Evolutionary conservation across 2,329 filamentous ascomycete genomes (phyloP), one percentile per base, ranked within the genome.

Genomic region (Thyridium curvatum): DNA sequence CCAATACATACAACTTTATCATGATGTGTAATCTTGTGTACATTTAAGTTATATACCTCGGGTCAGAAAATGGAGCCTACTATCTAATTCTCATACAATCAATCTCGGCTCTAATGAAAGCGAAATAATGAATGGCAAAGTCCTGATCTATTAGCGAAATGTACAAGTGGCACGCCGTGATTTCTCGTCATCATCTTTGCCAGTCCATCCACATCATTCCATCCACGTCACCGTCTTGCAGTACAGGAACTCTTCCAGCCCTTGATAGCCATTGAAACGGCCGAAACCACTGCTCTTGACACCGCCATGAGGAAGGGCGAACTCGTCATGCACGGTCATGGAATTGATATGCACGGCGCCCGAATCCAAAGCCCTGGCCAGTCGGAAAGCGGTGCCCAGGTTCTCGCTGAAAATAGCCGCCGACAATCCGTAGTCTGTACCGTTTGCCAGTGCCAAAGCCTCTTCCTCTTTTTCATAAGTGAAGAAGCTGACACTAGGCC

Each of bases 371-470:
- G 61, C 55, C 45, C 60, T 65, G 3, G 68, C 67, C 26, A 74
- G 52, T 18, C 59, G 55, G 41, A 74, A 44, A 2, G 64, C 71
- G 12, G 60, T 60, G 39, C 61, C 59, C 32, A 82, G 56, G 48
- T 76, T 70, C 50, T 69, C 62, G 0, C 78, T 82, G 51, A 78
- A 84, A 4, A 83, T 66, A 0, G 77, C 66, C 3, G 70, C 68
- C 3, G 69, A 66, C 3, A 84, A 68, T 4, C 79, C 79, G 49
- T 80, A 83, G 21, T 79, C 74, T 1, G 77, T 80, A 45, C 82
- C 74, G 46, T 84, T 84, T 2, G 78, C 77, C 29, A 82, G 60
- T 28, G 65, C 60, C 12, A 83, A 54, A 0, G 76, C 79, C 38
- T 81, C 73, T 8, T 80, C 75, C 7, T 74, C 71, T 5, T 53